phyloP scores from a whole-genome alignment of 2,329 filamentous ascomycete species.

The Colletotrichum tropicicola region DNA sequence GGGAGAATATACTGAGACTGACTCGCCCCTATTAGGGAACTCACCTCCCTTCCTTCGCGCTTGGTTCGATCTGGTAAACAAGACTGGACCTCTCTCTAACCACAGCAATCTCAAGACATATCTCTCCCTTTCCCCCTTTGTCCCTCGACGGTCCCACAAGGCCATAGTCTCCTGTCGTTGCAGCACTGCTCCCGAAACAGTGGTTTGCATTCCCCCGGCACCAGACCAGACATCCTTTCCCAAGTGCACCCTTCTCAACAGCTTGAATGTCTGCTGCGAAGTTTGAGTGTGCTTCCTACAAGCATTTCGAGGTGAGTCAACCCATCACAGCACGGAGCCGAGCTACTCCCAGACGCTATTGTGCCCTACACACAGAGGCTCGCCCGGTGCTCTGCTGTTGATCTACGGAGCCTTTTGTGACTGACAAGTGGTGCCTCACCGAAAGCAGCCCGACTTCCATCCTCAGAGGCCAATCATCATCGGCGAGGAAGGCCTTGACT shows the following conservation, averaged over 20 bases:
- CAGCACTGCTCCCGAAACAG: constrained; percentile 33
- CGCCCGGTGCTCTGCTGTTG: constrained; percentile 1
- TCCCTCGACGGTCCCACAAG: constrained; percentile 26
- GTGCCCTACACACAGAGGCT: constrained; percentile 34
- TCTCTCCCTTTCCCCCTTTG: constrained; percentile 29
- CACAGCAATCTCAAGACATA: constrained; percentile 30
- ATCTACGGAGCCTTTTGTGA: neutral
- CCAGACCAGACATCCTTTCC: constrained; percentile 27
- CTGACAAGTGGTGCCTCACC: constrained; percentile 35
- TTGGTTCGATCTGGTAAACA: constrained; percentile 13
- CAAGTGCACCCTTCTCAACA: constrained; percentile 37
- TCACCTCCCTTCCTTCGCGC: constrained; percentile 17
- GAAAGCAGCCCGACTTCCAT: constrained; percentile 59
- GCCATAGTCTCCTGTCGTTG: constrained; percentile 31
- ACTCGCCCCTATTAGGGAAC: constrained; percentile 23
- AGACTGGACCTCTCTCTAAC: constrained; percentile 10
- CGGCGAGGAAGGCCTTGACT: constrained; percentile 63
- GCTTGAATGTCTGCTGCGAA: constrained; percentile 68
- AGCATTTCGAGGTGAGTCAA: constrained; percentile 67
- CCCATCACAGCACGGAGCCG: constrained; percentile 1
- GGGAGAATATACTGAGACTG: constrained; percentile 22
- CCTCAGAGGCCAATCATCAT: constrained; percentile 66
- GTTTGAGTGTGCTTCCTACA: constrained; percentile 64
- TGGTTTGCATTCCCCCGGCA: constrained; percentile 32
- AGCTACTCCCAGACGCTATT: constrained; percentile 41